Conservation (phyloP, 768 basidiomycete species). For the Termitomyces sp. region DNA sequence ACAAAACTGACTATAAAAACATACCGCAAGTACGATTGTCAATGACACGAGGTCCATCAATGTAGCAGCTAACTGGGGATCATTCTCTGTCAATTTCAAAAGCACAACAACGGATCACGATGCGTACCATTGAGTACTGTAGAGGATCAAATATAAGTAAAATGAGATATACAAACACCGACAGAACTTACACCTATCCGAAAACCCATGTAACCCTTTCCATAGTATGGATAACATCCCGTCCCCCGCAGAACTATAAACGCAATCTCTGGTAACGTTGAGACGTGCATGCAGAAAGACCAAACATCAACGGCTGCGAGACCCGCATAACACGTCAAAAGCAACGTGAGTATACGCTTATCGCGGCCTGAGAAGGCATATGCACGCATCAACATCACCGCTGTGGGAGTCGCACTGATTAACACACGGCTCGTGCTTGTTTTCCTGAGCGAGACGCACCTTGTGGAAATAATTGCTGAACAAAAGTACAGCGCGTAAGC, state of each 20-base stretch:
- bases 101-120: background rate
- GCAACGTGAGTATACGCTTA: slow-evolving; percentile 19
- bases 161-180: background rate
- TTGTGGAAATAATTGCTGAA: slow-evolving; percentile 35
- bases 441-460: slow-evolving; percentile 16
- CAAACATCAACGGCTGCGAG: slow-evolving; percentile 29
- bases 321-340: slow-evolving; percentile 23
- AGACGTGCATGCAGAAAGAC: slow-evolving; percentile 27
- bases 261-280: slow-evolving; percentile 15
- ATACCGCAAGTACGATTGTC: slow-evolving; percentile 26
- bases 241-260: slow-evolving; percentile 21
- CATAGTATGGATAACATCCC: slow-evolving; percentile 35
- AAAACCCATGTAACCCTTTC: slow-evolving; percentile 21
- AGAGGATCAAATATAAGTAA: background rate
- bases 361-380: slow-evolving; percentile 36
- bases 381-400: slow-evolving; percentile 38
- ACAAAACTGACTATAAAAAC: background rate
- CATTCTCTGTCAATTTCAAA: background rate
- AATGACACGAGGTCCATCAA: slow-evolving; percentile 34
- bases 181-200: slow-evolving; percentile 26
- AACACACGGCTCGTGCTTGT: background rate
- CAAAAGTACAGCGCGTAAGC: background rate
- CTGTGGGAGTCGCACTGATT: slow-evolving; percentile 14
- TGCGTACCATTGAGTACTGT: slow-evolving; percentile 17
- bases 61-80: slow-evolving; percentile 24